Conservation (phyloP, 2,329 filamentous ascomycete species). For the Cercospora sojina region DNA sequence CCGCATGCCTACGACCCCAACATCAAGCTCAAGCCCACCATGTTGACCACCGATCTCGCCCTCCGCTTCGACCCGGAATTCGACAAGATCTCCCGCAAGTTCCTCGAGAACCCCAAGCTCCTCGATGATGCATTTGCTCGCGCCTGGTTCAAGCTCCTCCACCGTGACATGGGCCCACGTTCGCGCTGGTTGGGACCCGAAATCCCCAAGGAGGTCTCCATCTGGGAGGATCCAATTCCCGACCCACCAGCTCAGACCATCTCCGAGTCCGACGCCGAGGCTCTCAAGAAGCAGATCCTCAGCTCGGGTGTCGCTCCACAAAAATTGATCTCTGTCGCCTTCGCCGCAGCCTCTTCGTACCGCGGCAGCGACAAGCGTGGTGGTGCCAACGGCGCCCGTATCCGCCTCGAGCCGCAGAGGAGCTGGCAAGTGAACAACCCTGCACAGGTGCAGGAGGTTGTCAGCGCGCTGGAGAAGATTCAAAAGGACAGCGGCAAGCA, state of each 20-base stretch:
- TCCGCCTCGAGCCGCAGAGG: slow-evolving; percentile 70
- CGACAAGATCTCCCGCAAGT: slow-evolving; percentile 72
- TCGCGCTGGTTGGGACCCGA: slow-evolving; percentile 72
- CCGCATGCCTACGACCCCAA: slow-evolving; percentile 68
- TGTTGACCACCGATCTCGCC: slow-evolving; percentile 74
- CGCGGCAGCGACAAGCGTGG: slow-evolving; percentile 77
- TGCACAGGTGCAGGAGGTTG: slow-evolving; percentile 60
- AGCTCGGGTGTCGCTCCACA: slow-evolving; percentile 58
- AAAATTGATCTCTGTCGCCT: slow-evolving; percentile 65
- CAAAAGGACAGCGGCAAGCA: slow-evolving; percentile 65
- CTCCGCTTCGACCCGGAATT: slow-evolving; percentile 70
- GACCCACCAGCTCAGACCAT: slow-evolving; percentile 58
- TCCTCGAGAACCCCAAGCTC: slow-evolving; percentile 66
- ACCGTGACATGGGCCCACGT: slow-evolving; percentile 74
- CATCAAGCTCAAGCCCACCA: slow-evolving; percentile 72
- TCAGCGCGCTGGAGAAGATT: slow-evolving; percentile 61
- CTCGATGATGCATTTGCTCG: slow-evolving; percentile 67
- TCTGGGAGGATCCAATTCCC: slow-evolving; percentile 75
- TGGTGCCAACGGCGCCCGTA: slow-evolving; percentile 76
- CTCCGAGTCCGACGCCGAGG: slow-evolving; percentile 61
- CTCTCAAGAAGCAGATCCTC: slow-evolving; percentile 68
- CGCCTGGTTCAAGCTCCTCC: slow-evolving; percentile 81
- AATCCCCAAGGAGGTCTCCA: slow-evolving; percentile 65
- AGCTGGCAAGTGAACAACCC: slow-evolving; percentile 76
- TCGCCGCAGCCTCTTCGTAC: slow-evolving; percentile 70